A percentile compares a stretch with the other conserved stretches of the same genome.
These are phyloP conservation scores for Talaromyces ruber DNA, from an alignment of 495 filamentous ascomycete species.

Conservation along the genomic window DNA sequence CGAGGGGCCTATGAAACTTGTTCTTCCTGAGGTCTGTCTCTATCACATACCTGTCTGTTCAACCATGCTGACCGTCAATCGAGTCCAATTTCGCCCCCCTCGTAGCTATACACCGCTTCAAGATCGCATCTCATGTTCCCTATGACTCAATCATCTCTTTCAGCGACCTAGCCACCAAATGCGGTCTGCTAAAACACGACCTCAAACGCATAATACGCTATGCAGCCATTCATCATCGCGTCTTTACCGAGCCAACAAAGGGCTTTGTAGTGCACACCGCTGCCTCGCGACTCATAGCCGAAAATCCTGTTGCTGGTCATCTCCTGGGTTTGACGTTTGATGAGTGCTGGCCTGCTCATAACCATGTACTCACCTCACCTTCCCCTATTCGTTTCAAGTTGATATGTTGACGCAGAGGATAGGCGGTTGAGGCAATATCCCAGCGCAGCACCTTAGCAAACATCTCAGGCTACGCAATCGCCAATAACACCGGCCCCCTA, in stretches of 20 bases:
- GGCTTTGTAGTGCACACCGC: constrained; percentile 47
- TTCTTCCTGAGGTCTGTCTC: constrained; percentile 2
- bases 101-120: constrained; percentile 23
- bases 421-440: constrained; percentile 5
- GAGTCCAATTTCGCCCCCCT: constrained; percentile 2
- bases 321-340: constrained; percentile 6
- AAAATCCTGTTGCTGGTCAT: constrained; percentile 16
- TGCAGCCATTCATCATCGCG: constrained; percentile 40
- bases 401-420: background rate
- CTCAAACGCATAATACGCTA: constrained; percentile 45
- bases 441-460: background rate
- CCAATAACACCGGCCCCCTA: background rate
- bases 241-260: constrained; percentile 43
- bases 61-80: background rate
- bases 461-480: constrained; percentile 3
- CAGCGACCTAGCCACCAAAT: constrained; percentile 29
- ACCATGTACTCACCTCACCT: background rate
- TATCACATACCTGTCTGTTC: background rate
- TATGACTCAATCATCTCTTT: constrained; percentile 32
- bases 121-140: constrained; percentile 20
- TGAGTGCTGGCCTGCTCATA: constrained; percentile 8
- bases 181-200: constrained; percentile 32
- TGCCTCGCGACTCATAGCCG: constrained; percentile 32
- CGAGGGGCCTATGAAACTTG: constrained; percentile 3
- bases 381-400: background rate